Base-by-base conservation (phyloP, 495 filamentous ascomycete genomes). In the Xeromyces bisporus region DNA sequence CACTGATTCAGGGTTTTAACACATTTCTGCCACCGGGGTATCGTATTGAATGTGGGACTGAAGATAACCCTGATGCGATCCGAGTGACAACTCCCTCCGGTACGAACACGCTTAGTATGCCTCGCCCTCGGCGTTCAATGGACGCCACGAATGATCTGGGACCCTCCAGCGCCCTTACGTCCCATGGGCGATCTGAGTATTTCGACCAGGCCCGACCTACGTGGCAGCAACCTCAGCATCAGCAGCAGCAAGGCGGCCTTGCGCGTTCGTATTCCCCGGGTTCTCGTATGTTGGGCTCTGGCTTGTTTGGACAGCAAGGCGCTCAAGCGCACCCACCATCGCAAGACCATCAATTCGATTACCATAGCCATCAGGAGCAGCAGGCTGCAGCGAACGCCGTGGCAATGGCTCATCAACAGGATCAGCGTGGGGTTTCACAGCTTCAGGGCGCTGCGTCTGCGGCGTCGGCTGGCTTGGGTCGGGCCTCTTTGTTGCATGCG, bases 11-110 rank as follows among this genome's bases (percentile, higher is more conserved):
- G 48, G 91, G 91, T 0, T 99, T 99, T 55, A 99, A 99, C 43
- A 99, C 91, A 0, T 99, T 99, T 46, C 63, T 99, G 6, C 91
- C 91, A 3, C 91, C 91, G 3, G 91, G 91, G 2, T 99, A 96
- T 48, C 73, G 86, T 18, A 99, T 99, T 36, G 91, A 99, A 45
- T 99, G 91, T 43, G 86, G 85, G 7, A 74, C 81, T 3, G 75
- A 78, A 24, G 82, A 87, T 34, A 85, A 94, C 42, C 86, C 86
- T 6, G 87, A 94, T 47, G 78, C 80, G 2, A 99, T 99, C 42
- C 73, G 91, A 23, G 91, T 99, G 26, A 99, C 91, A 0, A 99
- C 91, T 0, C 91, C 91, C 0, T 91, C 85, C 49, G 91, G 89
- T 6, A 77, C 76, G 9, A 80, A 64, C 34, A 69, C 67, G 18